Evolutionary conservation across 2,329 filamentous ascomycete genomes (phyloP).

Genomic region (Orbilia brochopaga): DNA sequence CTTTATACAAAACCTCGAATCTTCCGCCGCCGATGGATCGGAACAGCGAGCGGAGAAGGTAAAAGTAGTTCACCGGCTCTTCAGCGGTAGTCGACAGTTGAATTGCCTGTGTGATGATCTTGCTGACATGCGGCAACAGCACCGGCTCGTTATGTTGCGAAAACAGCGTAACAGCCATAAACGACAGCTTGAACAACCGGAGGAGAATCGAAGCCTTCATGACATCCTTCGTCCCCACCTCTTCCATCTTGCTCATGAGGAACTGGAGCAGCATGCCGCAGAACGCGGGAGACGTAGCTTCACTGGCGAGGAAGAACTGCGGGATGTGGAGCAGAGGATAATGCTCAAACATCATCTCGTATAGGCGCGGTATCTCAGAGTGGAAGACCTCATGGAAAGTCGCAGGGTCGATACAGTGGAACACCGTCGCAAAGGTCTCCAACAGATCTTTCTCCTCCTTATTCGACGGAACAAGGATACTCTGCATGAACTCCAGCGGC

Average conservation of each 20-base stretch:
- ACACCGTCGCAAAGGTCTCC: conserved; percentile 96
- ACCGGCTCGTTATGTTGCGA: conserved; percentile 94
- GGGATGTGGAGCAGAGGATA: conserved; percentile 91
- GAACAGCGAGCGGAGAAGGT: conserved; percentile 89
- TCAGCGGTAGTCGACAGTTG: conserved; percentile 93
- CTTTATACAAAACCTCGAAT: conserved; percentile 97
- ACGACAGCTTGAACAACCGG: conserved; percentile 94
- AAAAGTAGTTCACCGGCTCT: conserved; percentile 98
- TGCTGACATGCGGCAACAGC: conserved; percentile 90
- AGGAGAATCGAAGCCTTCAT: conserved; percentile 92
- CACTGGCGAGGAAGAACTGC: conserved; percentile 97
- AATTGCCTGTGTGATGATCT: conserved; percentile 96
- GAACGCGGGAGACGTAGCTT: conserved; percentile 96
- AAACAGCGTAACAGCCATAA: conserved; percentile 98
- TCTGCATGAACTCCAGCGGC: conserved; percentile 76
- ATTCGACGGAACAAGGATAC: conserved; percentile 71
- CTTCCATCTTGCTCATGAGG: conserved; percentile 92
- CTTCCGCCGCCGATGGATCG: conserved; percentile 95
- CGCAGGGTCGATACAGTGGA: conserved; percentile 96
- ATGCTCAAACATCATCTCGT: conserved; percentile 98
- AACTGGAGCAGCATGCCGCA: conserved; percentile 98
- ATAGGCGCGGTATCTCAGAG: conserved; percentile 93
- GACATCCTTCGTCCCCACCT: conserved; percentile 89
- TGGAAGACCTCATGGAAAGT: conserved; percentile 99
- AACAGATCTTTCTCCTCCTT: conserved; percentile 97